These are phyloP conservation scores for Williopsis jadinii DNA, from an alignment of 1,139 yeast species.

Conservation along the genomic window DNA sequence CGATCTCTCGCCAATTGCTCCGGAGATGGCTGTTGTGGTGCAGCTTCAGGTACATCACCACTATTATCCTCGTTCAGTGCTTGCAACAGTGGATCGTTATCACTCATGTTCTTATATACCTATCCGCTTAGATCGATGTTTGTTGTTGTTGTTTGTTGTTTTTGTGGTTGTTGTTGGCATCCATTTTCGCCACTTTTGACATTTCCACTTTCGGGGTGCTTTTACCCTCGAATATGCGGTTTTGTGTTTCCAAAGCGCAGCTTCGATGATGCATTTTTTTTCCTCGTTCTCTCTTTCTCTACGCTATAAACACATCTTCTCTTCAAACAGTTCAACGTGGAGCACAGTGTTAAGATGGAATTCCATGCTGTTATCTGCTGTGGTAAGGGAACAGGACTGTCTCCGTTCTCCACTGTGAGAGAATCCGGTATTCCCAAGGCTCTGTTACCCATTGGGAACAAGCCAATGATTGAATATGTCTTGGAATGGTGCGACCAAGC, in stretches of 20 bases:
- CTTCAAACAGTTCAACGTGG: too few species aligned
- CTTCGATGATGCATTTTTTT: too few species aligned
- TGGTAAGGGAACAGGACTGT: slow-evolving; percentile 69
- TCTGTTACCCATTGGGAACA: slow-evolving; percentile 79
- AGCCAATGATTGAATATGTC: slow-evolving; percentile 84
- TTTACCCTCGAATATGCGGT: too few species aligned
- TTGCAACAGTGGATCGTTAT: slow-evolving; percentile 65
- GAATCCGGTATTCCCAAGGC: slow-evolving; percentile 72
- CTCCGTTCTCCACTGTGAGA: slow-evolving; percentile 59
- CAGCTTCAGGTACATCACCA: too few species aligned
- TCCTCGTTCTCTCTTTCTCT: too few species aligned
- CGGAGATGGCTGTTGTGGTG: slow-evolving; percentile 29
- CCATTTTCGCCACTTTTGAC: too few species aligned
- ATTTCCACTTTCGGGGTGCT: too few species aligned
- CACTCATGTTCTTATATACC: slow-evolving; percentile 44
- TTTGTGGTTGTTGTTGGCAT: too few species aligned
- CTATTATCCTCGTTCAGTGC: slow-evolving; percentile 45
- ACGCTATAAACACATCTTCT: too few species aligned
- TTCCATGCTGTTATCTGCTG: slow-evolving; percentile 87
- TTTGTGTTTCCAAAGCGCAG: too few species aligned
- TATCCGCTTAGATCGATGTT: too few species aligned
- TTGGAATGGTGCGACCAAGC: slow-evolving; percentile 93
- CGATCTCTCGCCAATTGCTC: slow-evolving; percentile 69
- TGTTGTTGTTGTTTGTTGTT: too few species aligned
- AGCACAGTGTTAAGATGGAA: slow-evolving; percentile 46